Evolutionary conservation across 2,329 filamentous ascomycete species (phyloP), one percentile per base, ranked within the genome.

Genomic region (Fusarium chlamydosporum): DNA sequence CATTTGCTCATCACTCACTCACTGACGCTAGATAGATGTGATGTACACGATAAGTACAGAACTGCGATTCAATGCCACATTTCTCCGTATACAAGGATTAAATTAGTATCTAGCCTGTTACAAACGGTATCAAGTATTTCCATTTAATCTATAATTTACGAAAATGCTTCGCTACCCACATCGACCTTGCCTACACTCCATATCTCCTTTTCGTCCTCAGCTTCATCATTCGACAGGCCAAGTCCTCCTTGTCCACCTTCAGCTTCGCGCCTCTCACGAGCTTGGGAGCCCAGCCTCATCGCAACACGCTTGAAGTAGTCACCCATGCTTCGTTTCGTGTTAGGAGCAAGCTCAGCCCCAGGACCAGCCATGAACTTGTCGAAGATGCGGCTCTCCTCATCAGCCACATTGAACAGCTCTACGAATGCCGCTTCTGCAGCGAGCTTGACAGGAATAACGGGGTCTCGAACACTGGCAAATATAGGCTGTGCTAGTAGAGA

Each of bases 271-370:
- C 96, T 87, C 82, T 99, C 96, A 66, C 93, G 87, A 3, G 92
- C 94, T 78, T 98, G 96, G 18, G 84, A 87, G n/a, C 92, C 95
- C 20, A 98, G 82, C 72, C 94, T 88, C 75, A 95, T 79, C 2
- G 93, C 93, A 68, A 99, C 92, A 41, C 96, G 86, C 85, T 97
- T 97, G 83, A 98, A 98, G 82, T 99, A 99, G 79, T 99, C 96
- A 61, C 90, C 87, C 91, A 99, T 97, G 78, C 91, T 94, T 72
- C 95, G 87, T 85, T 96, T 96, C 18, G 89, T 89, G 40, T 88
- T 91, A 1, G 92, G 81, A 10, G 89, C 85, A 61, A 97, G 80
- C 4, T 88, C 87, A 51, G 87, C 86, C 7, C 87, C 88, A 2
- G 90, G 84, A 0, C 89, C 89, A 11, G 87, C 84, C 83, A 97